Evolutionary conservation across 2,329 filamentous ascomycete genomes (phyloP).

Genomic region (Colletotrichum aenigma): DNA sequence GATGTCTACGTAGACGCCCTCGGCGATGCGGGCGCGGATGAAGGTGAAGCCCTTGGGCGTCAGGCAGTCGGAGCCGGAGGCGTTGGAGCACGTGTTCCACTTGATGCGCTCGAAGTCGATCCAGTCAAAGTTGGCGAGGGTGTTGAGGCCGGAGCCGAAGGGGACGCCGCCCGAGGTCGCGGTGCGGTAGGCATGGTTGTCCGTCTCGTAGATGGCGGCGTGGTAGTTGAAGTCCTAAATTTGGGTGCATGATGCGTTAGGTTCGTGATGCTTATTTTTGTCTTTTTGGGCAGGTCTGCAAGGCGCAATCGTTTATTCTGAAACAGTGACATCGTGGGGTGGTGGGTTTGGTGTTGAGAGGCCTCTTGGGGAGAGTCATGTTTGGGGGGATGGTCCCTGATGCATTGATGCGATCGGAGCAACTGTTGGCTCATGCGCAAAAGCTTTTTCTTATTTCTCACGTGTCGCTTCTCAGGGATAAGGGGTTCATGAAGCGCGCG

Average conservation of each 20-base stretch:
- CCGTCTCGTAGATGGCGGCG: constrained; percentile 63
- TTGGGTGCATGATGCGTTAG: neutral
- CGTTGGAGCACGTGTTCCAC: constrained; percentile 63
- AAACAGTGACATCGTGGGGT: constrained; percentile 4
- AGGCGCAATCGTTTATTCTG: neutral
- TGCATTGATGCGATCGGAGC: neutral
- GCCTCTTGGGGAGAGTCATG: neutral
- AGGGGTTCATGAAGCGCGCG: neutral
- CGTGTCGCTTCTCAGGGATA: neutral
- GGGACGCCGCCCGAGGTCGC: constrained; percentile 68
- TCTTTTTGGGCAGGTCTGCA: neutral
- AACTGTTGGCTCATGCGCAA: neutral
- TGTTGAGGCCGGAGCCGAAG: constrained; percentile 69
- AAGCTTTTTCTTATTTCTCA: neutral
- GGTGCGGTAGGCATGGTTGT: constrained; percentile 64
- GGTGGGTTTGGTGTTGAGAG: neutral
- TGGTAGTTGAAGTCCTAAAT: constrained; percentile 57
- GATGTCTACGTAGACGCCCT: constrained; percentile 62
- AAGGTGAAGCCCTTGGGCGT: constrained; percentile 74
- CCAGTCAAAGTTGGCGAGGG: constrained; percentile 63
- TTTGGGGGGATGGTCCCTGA: neutral
- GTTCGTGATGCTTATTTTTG: neutral
- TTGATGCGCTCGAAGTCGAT: constrained; percentile 59
- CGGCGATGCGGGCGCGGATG: constrained; percentile 60
- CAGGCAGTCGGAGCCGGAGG: constrained; percentile 63